Conservation (phyloP, 192 early-diverging fungal genomes). For the Rhizoclosmatium sp. region DNA sequence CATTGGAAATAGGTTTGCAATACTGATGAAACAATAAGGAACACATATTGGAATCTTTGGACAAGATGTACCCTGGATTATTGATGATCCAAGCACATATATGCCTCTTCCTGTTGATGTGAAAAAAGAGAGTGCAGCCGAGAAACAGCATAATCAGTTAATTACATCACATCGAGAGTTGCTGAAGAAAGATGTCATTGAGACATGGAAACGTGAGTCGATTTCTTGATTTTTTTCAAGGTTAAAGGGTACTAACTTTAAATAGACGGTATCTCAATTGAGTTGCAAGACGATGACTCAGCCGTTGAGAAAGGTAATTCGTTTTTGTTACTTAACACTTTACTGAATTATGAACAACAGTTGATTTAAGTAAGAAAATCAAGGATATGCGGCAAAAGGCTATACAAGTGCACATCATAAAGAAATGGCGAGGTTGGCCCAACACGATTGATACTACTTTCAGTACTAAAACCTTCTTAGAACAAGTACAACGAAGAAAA, state of each 20-base stretch:
- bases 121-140: conserved; percentile 44
- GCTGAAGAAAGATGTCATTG: conserved; percentile 57
- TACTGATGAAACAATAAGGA: conserved; percentile 30
- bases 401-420: conserved; percentile 44
- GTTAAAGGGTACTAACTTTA: background rate
- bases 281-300: background rate
- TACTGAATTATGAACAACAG: conserved; percentile 15
- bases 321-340: background rate
- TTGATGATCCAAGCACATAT: conserved; percentile 56
- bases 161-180: conserved; percentile 44
- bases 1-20: background rate
- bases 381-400: conserved; percentile 46
- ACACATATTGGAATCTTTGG: conserved; percentile 64
- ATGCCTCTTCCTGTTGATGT: conserved; percentile 49
- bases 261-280: conserved; percentile 25
- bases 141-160: conserved; percentile 51
- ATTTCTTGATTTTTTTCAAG: background rate
- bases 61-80: conserved; percentile 57
- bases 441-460: background rate
- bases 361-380: conserved; percentile 43
- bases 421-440: conserved; percentile 47
- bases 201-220: conserved; percentile 45
- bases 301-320: background rate
- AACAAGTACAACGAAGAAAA: conserved; percentile 43
- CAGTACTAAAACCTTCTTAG: conserved; percentile 25